These are phyloP conservation scores for Xerocomus spinulosus DNA, from an alignment of 768 basidiomycete species.

Conservation along the genomic window DNA sequence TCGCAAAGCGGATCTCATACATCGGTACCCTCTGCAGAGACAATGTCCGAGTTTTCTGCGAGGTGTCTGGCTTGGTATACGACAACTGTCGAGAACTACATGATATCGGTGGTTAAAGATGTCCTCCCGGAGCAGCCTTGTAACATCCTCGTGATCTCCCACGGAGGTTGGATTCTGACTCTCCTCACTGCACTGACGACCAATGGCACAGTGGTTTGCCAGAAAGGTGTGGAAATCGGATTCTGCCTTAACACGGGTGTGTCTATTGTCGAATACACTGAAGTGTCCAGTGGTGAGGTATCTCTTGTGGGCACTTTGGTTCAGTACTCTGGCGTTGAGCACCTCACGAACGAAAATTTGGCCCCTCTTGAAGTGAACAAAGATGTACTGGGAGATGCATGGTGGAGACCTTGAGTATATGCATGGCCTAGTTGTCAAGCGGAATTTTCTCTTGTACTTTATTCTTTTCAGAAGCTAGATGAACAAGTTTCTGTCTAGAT, in stretches of 20 bases:
- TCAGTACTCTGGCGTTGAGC: constrained; percentile 49
- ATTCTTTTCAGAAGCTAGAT: no score
- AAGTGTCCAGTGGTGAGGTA: constrained; percentile 14
- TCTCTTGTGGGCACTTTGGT: constrained; percentile 35
- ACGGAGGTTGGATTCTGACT: constrained; percentile 51
- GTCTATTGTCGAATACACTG: constrained; percentile 50
- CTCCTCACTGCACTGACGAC: constrained; percentile 41
- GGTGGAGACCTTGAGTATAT: constrained; percentile 1
- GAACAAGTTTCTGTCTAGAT: no score
- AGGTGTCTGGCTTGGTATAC: neutral
- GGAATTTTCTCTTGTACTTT: no score
- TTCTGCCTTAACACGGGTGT: constrained; percentile 28
- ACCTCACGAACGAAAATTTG: constrained; percentile 35
- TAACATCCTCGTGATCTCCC: neutral
- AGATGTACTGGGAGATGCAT: constrained; percentile 35
- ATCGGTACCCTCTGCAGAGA: neutral
- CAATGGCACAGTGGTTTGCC: constrained; percentile 35
- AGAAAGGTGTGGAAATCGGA: constrained; percentile 21
- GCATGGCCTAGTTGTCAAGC: no score
- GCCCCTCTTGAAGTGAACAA: constrained; percentile 42
- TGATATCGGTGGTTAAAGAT: neutral
- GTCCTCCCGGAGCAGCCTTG: neutral
- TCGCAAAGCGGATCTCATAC: neutral
- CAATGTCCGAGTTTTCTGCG: neutral
- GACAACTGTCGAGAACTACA: neutral